These are phyloP conservation scores for Jimgerdemannia flammicorona DNA, from an alignment of 192 early-diverging fungal species.

Conservation along the genomic window DNA sequence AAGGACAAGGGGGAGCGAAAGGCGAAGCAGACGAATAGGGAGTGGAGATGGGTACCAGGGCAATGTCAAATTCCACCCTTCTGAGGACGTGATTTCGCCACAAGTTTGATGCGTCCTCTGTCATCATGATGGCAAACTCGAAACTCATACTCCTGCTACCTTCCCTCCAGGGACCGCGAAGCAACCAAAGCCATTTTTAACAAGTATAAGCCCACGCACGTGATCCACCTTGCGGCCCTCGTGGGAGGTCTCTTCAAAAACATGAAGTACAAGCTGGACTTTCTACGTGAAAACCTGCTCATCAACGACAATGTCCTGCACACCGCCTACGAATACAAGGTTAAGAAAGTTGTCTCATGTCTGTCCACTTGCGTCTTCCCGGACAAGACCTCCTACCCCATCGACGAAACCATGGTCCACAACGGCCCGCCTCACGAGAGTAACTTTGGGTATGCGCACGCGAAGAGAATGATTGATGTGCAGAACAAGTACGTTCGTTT, in stretches of 20 bases:
- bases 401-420: constrained; percentile 85
- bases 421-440: constrained; percentile 74
- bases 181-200: constrained; percentile 69
- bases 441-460: constrained; percentile 81
- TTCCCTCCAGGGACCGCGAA: constrained; percentile 43
- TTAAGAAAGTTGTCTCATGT: constrained; percentile 82
- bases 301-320: constrained; percentile 79
- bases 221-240: constrained; percentile 73
- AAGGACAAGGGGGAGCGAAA: background rate
- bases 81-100: too few relatives aligned
- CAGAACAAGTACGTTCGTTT: constrained; percentile 57
- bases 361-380: constrained; percentile 85
- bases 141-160: too few relatives aligned
- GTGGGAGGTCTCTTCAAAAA: constrained; percentile 79
- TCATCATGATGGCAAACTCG: too few relatives aligned
- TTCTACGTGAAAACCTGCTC: constrained; percentile 70
- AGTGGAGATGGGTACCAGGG: too few relatives aligned
- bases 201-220: constrained; percentile 72
- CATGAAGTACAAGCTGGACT: constrained; percentile 77
- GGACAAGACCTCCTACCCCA: constrained; percentile 78
- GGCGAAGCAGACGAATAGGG: too few relatives aligned
- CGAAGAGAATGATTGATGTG: constrained; percentile 82
- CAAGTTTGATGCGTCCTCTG: too few relatives aligned
- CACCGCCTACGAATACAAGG: constrained; percentile 56
- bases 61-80: background rate